phyloP scores from a whole-genome alignment of 108 stramenopile species.

The Discostella pseudostelligera region DNA sequence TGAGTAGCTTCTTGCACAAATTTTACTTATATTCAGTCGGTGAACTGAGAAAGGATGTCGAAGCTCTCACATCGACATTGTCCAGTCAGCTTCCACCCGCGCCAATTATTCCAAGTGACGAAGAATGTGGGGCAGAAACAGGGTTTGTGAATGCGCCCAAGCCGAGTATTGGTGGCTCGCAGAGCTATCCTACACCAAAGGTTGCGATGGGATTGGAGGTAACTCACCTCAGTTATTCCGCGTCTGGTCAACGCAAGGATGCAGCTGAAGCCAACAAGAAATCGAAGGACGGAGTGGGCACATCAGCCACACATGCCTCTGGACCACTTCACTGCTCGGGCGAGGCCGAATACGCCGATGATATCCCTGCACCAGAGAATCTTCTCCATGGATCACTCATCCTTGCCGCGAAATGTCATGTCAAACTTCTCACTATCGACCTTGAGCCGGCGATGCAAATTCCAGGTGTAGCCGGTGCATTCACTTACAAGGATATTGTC shows the following conservation, averaged over 20 bases:
- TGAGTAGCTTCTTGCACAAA: conserved; percentile 75
- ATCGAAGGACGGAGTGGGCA: conserved; percentile 55
- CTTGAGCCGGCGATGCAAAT: conserved; percentile 53
- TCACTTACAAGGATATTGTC: conserved; percentile 69
- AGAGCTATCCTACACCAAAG: conserved; percentile 78
- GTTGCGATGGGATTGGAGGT: conserved; percentile 70
- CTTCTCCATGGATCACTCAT: conserved; percentile 84
- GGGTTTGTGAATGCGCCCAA: conserved; percentile 79
- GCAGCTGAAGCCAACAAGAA: conserved; percentile 26
- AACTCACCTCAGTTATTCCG: conserved; percentile 31
- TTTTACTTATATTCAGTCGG: conserved; percentile 67
- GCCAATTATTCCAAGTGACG: conserved; percentile 47
- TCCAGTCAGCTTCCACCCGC: conserved; percentile 34
- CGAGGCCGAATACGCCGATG: conserved; percentile 90
- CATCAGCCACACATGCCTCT: conserved; percentile 74
- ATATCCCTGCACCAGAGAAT: conserved; percentile 80
- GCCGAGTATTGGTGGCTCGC: conserved; percentile 73
- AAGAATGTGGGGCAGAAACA: conserved; percentile 52
- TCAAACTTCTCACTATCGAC: conserved; percentile 64
- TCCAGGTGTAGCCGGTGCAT: conserved; percentile 81
- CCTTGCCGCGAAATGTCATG: conserved; percentile 69
- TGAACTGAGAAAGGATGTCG: conserved; percentile 59
- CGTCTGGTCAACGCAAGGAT: not conserved
- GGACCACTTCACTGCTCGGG: conserved; percentile 90
- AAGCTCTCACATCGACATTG: conserved; percentile 18